Evolutionary conservation across 2,329 filamentous ascomycete genomes (phyloP).

Genomic region (Basipetospora chlamydospora): DNA sequence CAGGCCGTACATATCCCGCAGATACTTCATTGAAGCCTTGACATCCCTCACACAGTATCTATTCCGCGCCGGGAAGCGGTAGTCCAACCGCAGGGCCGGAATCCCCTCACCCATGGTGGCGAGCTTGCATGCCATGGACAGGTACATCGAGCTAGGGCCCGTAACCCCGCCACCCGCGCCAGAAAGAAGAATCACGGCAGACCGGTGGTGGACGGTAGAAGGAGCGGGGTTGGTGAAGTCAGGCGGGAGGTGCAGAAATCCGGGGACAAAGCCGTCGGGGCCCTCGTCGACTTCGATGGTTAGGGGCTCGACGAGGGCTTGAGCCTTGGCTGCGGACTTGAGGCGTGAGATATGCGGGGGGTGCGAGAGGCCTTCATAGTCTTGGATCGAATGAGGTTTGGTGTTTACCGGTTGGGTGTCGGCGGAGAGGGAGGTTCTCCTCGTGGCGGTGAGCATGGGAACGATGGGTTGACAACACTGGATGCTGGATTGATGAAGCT

Average conservation of each 20-base stretch:
- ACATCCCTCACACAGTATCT: constrained; percentile 1
- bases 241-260: background rate
- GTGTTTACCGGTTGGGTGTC: background rate
- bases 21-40: background rate
- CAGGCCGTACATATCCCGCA: background rate
- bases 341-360: background rate
- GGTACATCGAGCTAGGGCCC: background rate
- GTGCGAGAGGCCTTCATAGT: background rate
- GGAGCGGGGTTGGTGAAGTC: background rate
- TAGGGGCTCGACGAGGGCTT: background rate
- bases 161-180: background rate
- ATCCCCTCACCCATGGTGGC: background rate
- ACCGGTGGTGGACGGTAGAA: background rate
- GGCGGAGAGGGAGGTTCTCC: background rate
- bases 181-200: background rate
- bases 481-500: too few relatives aligned
- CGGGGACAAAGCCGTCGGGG: background rate
- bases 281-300: background rate
- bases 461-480: too few relatives aligned
- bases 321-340: background rate
- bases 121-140: background rate
- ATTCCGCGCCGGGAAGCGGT: background rate
- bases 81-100: background rate
- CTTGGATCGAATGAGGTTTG: background rate
- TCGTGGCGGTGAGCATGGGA: background rate